Evolutionary conservation across 768 basidiomycete species (phyloP), one percentile per base, ranked within the genome.

Genomic region (Mycena olivaceomarginata): DNA sequence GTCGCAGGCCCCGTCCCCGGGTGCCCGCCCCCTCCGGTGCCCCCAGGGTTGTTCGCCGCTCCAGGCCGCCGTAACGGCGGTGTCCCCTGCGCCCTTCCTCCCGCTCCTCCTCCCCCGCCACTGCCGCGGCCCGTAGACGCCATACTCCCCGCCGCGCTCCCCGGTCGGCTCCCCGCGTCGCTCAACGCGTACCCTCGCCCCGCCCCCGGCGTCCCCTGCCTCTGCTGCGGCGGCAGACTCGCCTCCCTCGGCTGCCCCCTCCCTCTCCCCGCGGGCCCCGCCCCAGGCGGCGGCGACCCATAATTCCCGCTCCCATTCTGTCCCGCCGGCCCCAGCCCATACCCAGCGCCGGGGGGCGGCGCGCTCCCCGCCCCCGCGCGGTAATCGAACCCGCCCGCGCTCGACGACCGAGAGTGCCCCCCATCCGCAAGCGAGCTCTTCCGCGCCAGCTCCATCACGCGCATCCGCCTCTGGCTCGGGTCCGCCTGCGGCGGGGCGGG

Each of bases 1-100:
- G 97, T 97, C 81, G 93, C 89, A 1, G 95, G 91, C 1, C 93
- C 37, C 65, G 67, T 46, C 63, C 59, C 75, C 22, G 43, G 66
- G 37, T 74, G 25, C 25, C 25, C 25, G 25, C 25, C 25, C 2
- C 37, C 60, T 31, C 63, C 72, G 20, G 75, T 64, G 75, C 78
- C 13, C 31, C 11, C 18, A 4, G 37, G 12, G 12, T 62, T 40
- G 12, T 39, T 20, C 65, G 79, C 79, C 40, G 85, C 77, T 67
- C 57, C 72, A n/a, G 79, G 72, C 62, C 76, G n/a, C n/a, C 76
- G 60, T 37, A 63, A 65, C 37, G 70, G 64, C 74, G 48, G 73
- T 63, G 73, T 64, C 56, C 80, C 79, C 60, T 31, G 51, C 46
- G 39, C 64, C 53, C 67, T n/a, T 39, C 72, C 77, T 8, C 78